Conservation (phyloP, 306 rosid genomes). For the Malus orientalis region DNA sequence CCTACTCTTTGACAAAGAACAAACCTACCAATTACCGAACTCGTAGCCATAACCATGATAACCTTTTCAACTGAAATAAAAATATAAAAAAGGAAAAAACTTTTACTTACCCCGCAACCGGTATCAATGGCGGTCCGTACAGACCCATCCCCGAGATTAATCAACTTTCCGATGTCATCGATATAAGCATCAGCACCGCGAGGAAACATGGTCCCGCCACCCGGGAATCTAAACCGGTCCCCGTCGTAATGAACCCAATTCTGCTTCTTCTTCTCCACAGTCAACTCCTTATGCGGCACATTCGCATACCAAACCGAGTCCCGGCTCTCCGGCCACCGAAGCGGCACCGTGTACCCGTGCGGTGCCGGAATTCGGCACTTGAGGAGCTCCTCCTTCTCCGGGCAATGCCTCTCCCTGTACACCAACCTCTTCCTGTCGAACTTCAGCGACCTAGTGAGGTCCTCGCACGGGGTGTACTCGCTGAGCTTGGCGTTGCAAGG, state of each 20-base stretch:
- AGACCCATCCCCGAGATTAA: constrained; percentile 62
- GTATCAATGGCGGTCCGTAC: constrained; percentile 92
- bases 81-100: background rate
- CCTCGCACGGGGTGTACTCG: constrained; percentile 92
- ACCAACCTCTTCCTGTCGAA: constrained; percentile 39
- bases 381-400: constrained; percentile 32
- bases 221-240: constrained; percentile 71
- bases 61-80: background rate
- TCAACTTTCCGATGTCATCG: constrained; percentile 60
- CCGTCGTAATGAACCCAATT: constrained; percentile 68
- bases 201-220: constrained; percentile 98
- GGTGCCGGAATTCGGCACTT: constrained; percentile 76
- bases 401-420: constrained; percentile 80
- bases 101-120: constrained; percentile 84
- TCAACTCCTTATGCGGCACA: constrained; percentile 80
- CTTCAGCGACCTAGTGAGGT: constrained; percentile 44
- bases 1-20: background rate
- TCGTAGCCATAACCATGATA: background rate
- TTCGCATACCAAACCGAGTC: constrained; percentile 69
- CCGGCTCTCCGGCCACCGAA: constrained; percentile 83
- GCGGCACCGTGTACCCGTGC: constrained; percentile 42
- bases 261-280: constrained; percentile 81
- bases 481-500: constrained; percentile 34
- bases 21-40: background rate
- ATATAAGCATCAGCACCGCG: constrained; percentile 76